phyloP scores from a whole-genome alignment of 2,329 filamentous ascomycete species.

The Claviceps sorghi region DNA sequence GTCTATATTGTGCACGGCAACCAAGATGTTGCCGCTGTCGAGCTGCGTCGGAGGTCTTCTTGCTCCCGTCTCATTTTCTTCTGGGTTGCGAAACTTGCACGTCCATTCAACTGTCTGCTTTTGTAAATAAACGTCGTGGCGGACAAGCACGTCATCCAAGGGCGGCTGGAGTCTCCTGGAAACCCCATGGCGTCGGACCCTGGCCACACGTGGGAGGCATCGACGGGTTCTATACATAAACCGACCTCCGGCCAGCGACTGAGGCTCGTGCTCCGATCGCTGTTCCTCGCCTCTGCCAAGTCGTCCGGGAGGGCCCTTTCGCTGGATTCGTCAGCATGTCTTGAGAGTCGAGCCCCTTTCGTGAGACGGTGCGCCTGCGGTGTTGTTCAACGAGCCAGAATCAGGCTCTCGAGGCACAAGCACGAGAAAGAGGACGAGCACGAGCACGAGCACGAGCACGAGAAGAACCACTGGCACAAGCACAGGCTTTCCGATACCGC shows the following conservation, averaged over 20 bases:
- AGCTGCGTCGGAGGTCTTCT: neutral
- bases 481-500: neutral
- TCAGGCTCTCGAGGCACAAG: conserved; percentile 1
- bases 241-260: neutral
- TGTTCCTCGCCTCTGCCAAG: neutral
- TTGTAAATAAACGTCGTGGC: neutral
- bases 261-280: neutral
- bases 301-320: neutral
- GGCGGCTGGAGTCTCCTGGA: neutral
- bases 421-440: neutral
- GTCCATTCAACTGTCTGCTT: neutral
- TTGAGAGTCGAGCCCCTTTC: neutral
- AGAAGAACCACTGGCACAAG: too few species aligned
- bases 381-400: neutral
- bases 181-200: neutral
- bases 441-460: neutral
- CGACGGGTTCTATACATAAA: neutral
- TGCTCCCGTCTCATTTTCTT: neutral
- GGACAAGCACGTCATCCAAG: neutral
- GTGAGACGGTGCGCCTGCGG: neutral
- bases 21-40: neutral
- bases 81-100: neutral
- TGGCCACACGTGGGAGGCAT: neutral
- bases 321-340: neutral
- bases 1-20: neutral